These are phyloP conservation scores for Nepenthes mirabilis DNA, from an alignment of 148 eudicot genomes.

Conservation along the genomic window DNA sequence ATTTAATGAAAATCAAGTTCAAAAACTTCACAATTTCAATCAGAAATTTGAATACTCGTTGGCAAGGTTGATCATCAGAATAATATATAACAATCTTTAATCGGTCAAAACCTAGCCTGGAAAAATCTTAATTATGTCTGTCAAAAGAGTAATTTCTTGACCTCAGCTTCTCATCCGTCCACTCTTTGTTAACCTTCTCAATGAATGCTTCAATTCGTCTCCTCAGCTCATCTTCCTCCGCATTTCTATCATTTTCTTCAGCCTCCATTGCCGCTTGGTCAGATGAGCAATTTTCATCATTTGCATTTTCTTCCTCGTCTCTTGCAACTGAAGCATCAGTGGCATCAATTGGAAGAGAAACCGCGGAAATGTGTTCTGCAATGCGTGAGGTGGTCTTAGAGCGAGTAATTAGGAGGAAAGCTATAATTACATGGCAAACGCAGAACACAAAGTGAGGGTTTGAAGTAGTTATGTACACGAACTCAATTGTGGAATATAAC, in stretches of 20 bases:
- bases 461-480: constrained; percentile 34
- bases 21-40: no score
- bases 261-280: neutral
- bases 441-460: constrained; percentile 41
- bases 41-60: no score
- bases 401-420: constrained; percentile 28
- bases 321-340: neutral
- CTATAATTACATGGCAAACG: constrained; percentile 58
- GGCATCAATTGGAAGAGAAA: neutral
- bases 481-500: constrained; percentile 34
- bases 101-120: no score
- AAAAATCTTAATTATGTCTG: no score
- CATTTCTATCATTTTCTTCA: constrained; percentile 4
- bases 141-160: no score
- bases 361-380: neutral
- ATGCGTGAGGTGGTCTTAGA: constrained; percentile 7
- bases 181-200: constrained; percentile 36
- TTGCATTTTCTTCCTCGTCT: neutral
- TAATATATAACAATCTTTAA: no score
- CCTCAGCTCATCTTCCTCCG: constrained; percentile 39
- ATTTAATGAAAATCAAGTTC: no score
- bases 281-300: neutral
- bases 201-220: constrained; percentile 62
- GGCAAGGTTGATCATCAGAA: no score
- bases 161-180: constrained; percentile 47